phyloP scores from a whole-genome alignment of 192 early-diverging fungal species.

The Diversispora epigaea region DNA sequence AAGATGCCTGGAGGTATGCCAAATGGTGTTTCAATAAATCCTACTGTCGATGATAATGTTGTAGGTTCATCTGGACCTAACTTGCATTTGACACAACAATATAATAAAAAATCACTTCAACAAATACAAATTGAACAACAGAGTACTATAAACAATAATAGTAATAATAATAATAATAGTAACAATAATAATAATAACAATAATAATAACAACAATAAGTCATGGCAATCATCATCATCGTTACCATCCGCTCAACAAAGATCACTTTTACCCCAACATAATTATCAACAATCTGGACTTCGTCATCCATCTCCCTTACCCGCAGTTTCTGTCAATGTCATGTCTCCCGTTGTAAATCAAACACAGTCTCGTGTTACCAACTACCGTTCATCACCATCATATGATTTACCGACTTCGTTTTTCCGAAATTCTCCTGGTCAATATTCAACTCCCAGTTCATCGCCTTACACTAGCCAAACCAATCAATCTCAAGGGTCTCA shows the following conservation, averaged over 20 bases:
- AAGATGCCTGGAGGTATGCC: constrained; percentile 18
- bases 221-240: constrained; percentile 9
- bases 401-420: background rate
- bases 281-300: constrained; percentile 9
- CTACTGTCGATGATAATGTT: background rate
- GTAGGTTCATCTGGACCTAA: background rate
- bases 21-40: background rate
- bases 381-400: background rate
- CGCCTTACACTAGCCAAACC: background rate
- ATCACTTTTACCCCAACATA: background rate
- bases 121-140: background rate
- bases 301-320: constrained; percentile 19
- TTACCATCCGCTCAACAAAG: background rate
- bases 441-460: constrained; percentile 6
- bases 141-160: background rate
- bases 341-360: background rate
- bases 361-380: background rate
- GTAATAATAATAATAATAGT: background rate
- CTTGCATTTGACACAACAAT: constrained; percentile 20
- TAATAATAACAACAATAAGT: background rate
- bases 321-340: constrained; percentile 9
- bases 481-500: background rate
- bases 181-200: background rate
- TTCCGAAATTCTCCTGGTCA: constrained; percentile 16
- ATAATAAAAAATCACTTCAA: constrained; percentile 12